These are phyloP conservation scores for Lactarius deliciosus DNA, from an alignment of 768 basidiomycete genomes.

Conservation along the genomic window DNA sequence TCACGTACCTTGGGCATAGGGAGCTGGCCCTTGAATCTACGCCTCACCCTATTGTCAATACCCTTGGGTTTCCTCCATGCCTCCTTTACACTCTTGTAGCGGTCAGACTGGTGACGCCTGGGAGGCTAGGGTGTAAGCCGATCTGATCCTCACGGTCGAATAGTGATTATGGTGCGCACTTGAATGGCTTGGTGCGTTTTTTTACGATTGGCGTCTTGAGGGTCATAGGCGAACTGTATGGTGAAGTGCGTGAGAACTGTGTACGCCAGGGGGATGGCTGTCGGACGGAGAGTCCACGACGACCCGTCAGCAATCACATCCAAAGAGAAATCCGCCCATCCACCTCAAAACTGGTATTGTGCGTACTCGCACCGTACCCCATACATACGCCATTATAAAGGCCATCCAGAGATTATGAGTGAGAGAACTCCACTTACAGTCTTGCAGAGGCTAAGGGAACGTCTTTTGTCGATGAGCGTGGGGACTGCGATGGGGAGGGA, in stretches of 20 bases:
- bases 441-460: constrained; percentile 49
- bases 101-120: constrained; percentile 98
- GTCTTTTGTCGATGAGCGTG: constrained; percentile 10
- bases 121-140: constrained; percentile 12
- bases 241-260: constrained; percentile 16
- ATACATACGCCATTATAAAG: not conserved
- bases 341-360: not conserved
- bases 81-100: constrained; percentile 96
- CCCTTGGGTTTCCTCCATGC: constrained; percentile 99
- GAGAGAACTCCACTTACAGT: constrained; percentile 47
- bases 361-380: not conserved
- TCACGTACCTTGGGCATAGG: constrained; percentile 88
- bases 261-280: constrained; percentile 10
- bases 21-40: constrained; percentile 92
- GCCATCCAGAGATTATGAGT: not conserved
- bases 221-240: constrained; percentile 25
- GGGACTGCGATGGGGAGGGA: not conserved
- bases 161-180: constrained; percentile 51
- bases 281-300: not conserved
- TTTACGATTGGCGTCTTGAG: constrained; percentile 77
- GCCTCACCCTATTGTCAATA: constrained; percentile 98
- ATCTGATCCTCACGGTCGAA: not conserved
- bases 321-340: constrained; percentile 30
- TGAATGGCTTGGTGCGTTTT: constrained; percentile 97
- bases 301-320: not conserved